These are phyloP conservation scores for Malus sylvestris DNA, from an alignment of 306 rosid species.

Conservation along the genomic window DNA sequence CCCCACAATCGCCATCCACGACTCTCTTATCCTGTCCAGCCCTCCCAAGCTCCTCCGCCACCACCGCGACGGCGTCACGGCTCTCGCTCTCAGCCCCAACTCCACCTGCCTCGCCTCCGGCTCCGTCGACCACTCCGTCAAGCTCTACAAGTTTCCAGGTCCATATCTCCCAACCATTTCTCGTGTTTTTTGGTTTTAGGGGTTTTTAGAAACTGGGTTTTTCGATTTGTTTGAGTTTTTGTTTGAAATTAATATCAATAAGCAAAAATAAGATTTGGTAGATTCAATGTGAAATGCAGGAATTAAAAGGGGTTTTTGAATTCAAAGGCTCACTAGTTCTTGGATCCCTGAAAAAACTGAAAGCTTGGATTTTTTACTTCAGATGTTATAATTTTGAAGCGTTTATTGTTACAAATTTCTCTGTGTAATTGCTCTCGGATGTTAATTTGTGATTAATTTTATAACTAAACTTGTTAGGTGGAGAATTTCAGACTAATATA, in stretches of 20 bases:
- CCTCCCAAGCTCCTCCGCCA: conserved; percentile 72
- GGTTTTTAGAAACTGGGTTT: background rate
- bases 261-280: background rate
- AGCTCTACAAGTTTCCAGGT: conserved; percentile 97
- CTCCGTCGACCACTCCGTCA: conserved; percentile 83
- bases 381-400: background rate
- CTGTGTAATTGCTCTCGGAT: background rate
- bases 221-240: background rate
- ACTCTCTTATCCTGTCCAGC: conserved; percentile 54
- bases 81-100: conserved; percentile 87
- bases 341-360: background rate
- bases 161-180: background rate
- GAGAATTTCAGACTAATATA: conserved; percentile 89
- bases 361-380: background rate
- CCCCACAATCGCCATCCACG: conserved; percentile 56
- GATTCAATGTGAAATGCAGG: background rate
- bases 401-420: background rate
- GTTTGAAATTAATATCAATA: background rate
- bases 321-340: background rate
- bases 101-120: conserved; percentile 96
- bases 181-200: background rate
- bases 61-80: conserved; percentile 90
- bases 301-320: background rate
- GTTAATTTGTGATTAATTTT: background rate
- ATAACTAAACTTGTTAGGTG: conserved; percentile 38